Evolutionary conservation across 345 rosid species (phyloP), one percentile per base, ranked within the genome.

Genomic region (Eucalyptus urophylla): DNA sequence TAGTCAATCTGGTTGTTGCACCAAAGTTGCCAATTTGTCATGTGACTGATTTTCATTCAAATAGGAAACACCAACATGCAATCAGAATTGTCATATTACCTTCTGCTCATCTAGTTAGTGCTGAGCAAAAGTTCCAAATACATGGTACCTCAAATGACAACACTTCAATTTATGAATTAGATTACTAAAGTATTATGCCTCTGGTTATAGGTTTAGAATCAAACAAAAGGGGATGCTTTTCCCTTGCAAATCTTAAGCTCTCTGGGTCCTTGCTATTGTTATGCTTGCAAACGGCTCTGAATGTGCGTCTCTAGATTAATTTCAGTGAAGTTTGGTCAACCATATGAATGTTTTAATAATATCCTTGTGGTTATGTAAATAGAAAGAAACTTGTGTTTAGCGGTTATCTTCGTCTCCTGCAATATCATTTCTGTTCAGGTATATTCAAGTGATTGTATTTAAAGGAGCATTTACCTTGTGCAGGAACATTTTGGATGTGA

Each of bases 401-500:
- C 25, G 7, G 44, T 33, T 17, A 33, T 33, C 43, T 69, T 69
- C 1, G 43, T 69, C 44, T 69, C 25, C 80, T 9, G 43, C 44
- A 69, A 17, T 5, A 69, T 33, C 3, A 69, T 69, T 86, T n/a
- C 45, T 86, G 60, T 24, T 86, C 45, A 25, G 33, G 62, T 86
- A 51, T 86, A 29, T 86, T 19, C 65, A 43, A 27, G 33, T 80
- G 25, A 8, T 33, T 25, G 24, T 80, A 40, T 88, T 17, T 40
- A 49, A 49, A 49, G 29, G 56, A 49, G 45, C 45, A 27, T 67
- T 5, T 89, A 86, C 62, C 58, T 92, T 92, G 43, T 92, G 91
- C 95, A 98, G 99, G 90, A 96, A 97, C 91, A 96, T 95, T 87
- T 94, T 95, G 92, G 97, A 96, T 91, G 99, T 97, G 92, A 93